These are phyloP conservation scores for Citrullus amarus DNA, from an alignment of 306 rosid genomes.

Conservation along the genomic window DNA sequence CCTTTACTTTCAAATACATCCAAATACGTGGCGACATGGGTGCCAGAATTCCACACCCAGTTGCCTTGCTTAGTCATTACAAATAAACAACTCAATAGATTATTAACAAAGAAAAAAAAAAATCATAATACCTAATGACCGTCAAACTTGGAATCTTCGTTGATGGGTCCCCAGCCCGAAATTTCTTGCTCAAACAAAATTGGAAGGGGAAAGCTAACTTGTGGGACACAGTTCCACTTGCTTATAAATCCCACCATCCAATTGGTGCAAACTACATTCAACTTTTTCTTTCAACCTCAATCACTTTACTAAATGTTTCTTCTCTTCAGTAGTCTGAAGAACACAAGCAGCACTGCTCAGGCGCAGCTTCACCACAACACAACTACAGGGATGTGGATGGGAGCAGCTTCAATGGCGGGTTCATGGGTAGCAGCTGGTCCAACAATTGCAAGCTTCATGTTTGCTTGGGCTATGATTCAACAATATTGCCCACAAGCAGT, in stretches of 20 bases:
- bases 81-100: neutral
- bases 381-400: neutral
- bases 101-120: neutral
- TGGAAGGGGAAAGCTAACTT: neutral
- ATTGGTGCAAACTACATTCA: neutral
- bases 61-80: neutral
- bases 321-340: neutral
- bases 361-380: neutral
- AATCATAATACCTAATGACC: neutral
- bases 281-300: neutral
- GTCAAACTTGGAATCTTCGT: neutral
- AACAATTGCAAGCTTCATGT: conserved; percentile 73
- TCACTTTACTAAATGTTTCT: neutral
- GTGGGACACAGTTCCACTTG: neutral
- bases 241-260: neutral
- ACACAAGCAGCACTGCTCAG: neutral
- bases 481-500: conserved; percentile 78
- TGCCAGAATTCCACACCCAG: neutral
- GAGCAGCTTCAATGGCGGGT: neutral
- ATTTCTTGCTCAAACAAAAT: neutral
- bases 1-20: neutral
- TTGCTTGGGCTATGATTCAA: conserved; percentile 61
- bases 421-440: conserved; percentile 65
- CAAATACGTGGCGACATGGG: neutral
- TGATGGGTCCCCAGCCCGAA: neutral